Conservation (phyloP, 139 green algal genomes). For the Chlamydomonas urium region DNA sequence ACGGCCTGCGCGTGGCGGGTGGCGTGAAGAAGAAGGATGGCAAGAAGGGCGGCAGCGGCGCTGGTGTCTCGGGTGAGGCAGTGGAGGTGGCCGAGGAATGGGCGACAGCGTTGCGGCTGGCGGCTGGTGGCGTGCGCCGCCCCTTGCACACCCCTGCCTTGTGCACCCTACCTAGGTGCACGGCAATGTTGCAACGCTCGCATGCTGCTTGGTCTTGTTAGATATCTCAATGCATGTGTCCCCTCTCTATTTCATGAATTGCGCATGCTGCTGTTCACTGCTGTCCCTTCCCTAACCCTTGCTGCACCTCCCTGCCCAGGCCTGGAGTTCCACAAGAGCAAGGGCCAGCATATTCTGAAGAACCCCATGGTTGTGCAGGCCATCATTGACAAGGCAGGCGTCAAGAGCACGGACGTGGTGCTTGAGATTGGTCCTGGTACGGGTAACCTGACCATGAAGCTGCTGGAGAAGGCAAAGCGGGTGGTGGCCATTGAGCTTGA, state of each 20-base stretch:
- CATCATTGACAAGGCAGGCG: slow-evolving; percentile 20
- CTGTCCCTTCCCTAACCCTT: not conserved
- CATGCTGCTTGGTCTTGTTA: too few species aligned
- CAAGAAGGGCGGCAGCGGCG: slow-evolving; percentile 59
- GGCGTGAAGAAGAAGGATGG: slow-evolving; percentile 75
- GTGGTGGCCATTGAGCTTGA: slow-evolving; percentile 96
- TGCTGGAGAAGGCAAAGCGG: slow-evolving; percentile 93
- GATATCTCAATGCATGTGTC: too few species aligned
- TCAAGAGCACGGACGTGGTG: slow-evolving; percentile 96
- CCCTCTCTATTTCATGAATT: too few species aligned
- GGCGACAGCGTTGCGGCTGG: too few species aligned
- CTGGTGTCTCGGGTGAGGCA: slow-evolving; percentile 67
- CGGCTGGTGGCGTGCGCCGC: too few species aligned
- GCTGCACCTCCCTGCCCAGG: slow-evolving; percentile 46
- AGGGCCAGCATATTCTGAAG: slow-evolving; percentile 98
- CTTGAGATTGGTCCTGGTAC: slow-evolving; percentile 98
- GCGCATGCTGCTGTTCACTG: too few species aligned
- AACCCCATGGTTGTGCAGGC: slow-evolving; percentile 91
- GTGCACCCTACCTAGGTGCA: too few species aligned
- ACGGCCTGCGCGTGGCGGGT: slow-evolving; percentile 63
- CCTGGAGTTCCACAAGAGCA: slow-evolving; percentile 97
- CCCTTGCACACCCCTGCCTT: too few species aligned
- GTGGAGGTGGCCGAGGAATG: too few species aligned
- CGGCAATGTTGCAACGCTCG: too few species aligned
- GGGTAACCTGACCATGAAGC: slow-evolving; percentile 94